Conservation (phyloP, 371 early-diverging fungal genomes). For the Apophysomyces trapeziformis region DNA sequence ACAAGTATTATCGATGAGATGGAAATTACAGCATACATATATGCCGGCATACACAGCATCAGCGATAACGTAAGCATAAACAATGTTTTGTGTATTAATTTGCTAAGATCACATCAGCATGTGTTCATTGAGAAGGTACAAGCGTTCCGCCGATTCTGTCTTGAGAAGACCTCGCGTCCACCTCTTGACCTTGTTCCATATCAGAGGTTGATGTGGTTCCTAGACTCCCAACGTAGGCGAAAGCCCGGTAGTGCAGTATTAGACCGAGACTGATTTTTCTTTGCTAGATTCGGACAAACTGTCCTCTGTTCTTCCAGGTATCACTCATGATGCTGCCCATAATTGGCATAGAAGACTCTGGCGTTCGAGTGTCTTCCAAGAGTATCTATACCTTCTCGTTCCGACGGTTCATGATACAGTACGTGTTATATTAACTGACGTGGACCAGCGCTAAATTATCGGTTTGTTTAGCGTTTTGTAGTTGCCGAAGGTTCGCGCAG, state of each 20-base stretch:
- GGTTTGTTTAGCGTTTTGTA: constrained; percentile 23
- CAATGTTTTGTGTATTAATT: neutral
- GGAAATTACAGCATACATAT: constrained; percentile 53
- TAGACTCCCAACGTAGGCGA: constrained; percentile 49
- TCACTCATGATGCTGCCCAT: constrained; percentile 46
- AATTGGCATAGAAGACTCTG: constrained; percentile 46
- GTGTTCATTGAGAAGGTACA: constrained; percentile 1
- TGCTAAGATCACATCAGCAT: neutral
- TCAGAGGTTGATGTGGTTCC: constrained; percentile 69
- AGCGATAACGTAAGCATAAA: constrained; percentile 20
- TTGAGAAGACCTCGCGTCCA: constrained; percentile 62
- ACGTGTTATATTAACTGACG: constrained; percentile 12
- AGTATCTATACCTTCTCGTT: constrained; percentile 31
- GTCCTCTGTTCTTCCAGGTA: constrained; percentile 31
- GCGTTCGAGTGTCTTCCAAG: constrained; percentile 43
- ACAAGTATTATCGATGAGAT: constrained; percentile 58
- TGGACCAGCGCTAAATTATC: neutral
- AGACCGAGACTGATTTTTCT: neutral
- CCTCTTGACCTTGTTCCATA: constrained; percentile 71
- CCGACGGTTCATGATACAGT: constrained; percentile 30
- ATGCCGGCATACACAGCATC: constrained; percentile 21
- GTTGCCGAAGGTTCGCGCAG: constrained; percentile 58
- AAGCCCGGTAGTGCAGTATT: neutral
- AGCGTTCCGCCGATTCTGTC: constrained; percentile 32
- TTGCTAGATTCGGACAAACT: constrained; percentile 25